phyloP scores from a whole-genome alignment of 768 basidiomycete species.

The Pisolithus tinctorius region DNA sequence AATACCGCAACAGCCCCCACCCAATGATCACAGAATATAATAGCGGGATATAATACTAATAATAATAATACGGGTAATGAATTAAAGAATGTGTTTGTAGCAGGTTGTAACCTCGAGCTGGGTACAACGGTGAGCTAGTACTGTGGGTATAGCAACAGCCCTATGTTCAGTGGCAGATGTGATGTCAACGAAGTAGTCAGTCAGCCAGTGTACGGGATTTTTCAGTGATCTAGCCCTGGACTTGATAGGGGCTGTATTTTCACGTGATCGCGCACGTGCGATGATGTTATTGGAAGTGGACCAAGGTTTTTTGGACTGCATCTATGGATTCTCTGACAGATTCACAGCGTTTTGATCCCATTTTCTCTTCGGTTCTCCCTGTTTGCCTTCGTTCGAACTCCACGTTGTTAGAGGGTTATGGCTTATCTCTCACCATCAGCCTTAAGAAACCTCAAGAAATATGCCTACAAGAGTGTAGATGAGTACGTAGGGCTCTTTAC shows the following conservation, averaged over 20 bases:
- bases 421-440: conserved; percentile 58
- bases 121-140: too few relatives aligned
- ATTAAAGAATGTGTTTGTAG: too few relatives aligned
- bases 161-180: too few relatives aligned
- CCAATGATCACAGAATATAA: too few relatives aligned
- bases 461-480: conserved; percentile 77
- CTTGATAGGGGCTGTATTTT: background rate
- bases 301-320: background rate
- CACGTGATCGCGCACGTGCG: conserved; percentile 7
- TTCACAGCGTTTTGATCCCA: background rate
- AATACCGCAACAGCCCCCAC: too few relatives aligned
- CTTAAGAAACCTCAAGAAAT: conserved; percentile 70
- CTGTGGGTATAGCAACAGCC: too few relatives aligned
- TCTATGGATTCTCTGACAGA: background rate
- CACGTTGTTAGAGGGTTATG: conserved; percentile 32
- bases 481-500: conserved; percentile 42
- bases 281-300: background rate
- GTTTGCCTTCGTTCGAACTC: background rate
- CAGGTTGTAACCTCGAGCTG: too few relatives aligned
- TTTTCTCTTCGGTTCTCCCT: background rate
- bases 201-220: too few relatives aligned
- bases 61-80: too few relatives aligned
- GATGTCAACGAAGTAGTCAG: too few relatives aligned
- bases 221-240: background rate
- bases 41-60: too few relatives aligned